Conservation (phyloP, 768 basidiomycete genomes). For the Podaxis sp. region DNA sequence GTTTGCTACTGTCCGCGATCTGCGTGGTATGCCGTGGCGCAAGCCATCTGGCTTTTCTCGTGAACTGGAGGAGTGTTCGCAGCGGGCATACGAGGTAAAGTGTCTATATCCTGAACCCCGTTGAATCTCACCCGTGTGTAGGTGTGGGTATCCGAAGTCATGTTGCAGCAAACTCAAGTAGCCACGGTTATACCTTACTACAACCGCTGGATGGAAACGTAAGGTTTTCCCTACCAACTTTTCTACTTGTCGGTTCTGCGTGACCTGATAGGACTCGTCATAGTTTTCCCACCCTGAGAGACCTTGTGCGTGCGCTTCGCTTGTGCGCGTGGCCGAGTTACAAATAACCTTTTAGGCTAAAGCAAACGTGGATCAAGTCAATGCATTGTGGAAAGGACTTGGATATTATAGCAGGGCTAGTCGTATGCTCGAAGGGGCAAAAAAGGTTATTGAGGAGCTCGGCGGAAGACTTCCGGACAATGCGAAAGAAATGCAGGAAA, state of each 20-base stretch:
- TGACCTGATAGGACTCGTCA: conserved; percentile 12
- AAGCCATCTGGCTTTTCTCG: conserved; percentile 59
- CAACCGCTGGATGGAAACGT: conserved; percentile 82
- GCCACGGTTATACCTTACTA: conserved; percentile 93
- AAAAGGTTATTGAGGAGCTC: conserved; percentile 66
- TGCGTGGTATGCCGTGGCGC: conserved; percentile 90
- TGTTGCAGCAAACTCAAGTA: conserved; percentile 97
- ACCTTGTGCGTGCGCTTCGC: conserved; percentile 49
- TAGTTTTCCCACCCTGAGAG: conserved; percentile 79
- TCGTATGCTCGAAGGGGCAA: conserved; percentile 77
- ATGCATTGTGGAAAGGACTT: conserved; percentile 86
- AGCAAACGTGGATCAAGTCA: conserved; percentile 79
- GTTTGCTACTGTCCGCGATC: conserved; percentile 65
- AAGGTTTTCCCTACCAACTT: conserved; percentile 17
- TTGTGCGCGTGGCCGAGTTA: conserved; percentile 12
- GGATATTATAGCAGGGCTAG: conserved; percentile 89
- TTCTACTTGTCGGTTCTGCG: conserved; percentile 6
- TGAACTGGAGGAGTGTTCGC: conserved; percentile 57
- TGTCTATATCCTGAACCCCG: not conserved
- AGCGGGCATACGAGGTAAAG: conserved; percentile 86
- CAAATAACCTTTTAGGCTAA: conserved; percentile 39
- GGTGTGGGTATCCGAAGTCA: conserved; percentile 92
- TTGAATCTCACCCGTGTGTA: conserved; percentile 20
- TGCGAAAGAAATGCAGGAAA: conserved; percentile 73
- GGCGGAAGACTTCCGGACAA: conserved; percentile 74